These are phyloP conservation scores for Cladosporium sp. DNA, from an alignment of 2,329 filamentous ascomycete species.

Conservation along the genomic window DNA sequence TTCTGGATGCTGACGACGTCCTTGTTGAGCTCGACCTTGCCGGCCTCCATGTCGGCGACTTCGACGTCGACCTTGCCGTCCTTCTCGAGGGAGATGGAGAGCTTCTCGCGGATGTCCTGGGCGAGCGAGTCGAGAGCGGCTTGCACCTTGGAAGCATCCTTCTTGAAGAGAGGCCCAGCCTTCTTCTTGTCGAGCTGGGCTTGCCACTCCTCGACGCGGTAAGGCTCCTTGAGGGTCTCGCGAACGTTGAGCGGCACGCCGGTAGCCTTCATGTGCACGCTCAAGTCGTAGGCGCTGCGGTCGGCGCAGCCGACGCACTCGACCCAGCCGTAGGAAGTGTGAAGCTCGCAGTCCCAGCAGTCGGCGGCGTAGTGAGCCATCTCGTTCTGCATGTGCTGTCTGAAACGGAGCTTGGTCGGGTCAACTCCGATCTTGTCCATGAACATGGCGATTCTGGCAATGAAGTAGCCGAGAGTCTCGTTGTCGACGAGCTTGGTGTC, in stretches of 20 bases:
- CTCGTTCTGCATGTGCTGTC: constrained; percentile 91
- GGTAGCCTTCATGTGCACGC: constrained; percentile 89
- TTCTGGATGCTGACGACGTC: constrained; percentile 82
- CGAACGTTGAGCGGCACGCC: constrained; percentile 81
- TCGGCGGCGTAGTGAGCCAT: constrained; percentile 94
- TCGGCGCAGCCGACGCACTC: constrained; percentile 98
- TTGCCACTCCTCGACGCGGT: constrained; percentile 80
- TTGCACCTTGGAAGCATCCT: constrained; percentile 84
- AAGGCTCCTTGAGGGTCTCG: constrained; percentile 73
- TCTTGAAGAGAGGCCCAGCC: constrained; percentile 93
- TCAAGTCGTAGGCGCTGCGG: constrained; percentile 89
- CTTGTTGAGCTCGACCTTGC: constrained; percentile 73
- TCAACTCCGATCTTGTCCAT: constrained; percentile 85
- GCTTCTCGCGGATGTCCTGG: constrained; percentile 76
- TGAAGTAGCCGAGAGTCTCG: constrained; percentile 96
- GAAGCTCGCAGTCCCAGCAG: constrained; percentile 95
- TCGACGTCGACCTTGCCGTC: constrained; percentile 73
- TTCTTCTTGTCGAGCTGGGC: constrained; percentile 91
- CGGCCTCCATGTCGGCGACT: constrained; percentile 62
- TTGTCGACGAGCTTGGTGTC: constrained; percentile 82
- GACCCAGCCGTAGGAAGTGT: constrained; percentile 92
- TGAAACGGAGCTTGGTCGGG: constrained; percentile 82
- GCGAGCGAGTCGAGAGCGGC: constrained; percentile 68
- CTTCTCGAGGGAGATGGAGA: constrained; percentile 68
- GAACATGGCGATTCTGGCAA: constrained; percentile 90